Conservation (phyloP, 2,329 filamentous ascomycete genomes). For the Hyphodiscus sp. region DNA sequence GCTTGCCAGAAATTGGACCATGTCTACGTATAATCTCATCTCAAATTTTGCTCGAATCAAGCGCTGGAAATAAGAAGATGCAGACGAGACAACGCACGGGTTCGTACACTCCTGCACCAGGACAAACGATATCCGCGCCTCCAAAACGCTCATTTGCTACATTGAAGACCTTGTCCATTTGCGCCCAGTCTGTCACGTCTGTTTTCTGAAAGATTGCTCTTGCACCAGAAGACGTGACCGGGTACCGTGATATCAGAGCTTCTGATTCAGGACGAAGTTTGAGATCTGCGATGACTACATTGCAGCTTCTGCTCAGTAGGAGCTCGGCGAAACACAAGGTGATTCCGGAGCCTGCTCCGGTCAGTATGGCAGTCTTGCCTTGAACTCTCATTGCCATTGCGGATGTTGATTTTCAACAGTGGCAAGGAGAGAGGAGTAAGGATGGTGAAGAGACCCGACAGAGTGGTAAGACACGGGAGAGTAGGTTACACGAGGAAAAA, state of each 20-base stretch:
- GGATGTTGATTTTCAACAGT: neutral
- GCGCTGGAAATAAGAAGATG: no score
- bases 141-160: conserved; percentile 32
- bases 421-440: neutral
- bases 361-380: conserved; percentile 45
- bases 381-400: conserved; percentile 31
- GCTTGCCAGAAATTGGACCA: conserved; percentile 45
- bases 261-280: conserved; percentile 37
- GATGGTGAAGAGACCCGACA: neutral
- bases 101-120: conserved; percentile 42
- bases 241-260: conserved; percentile 22
- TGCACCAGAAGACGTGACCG: conserved; percentile 6
- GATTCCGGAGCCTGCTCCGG: conserved; percentile 49
- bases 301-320: conserved; percentile 36
- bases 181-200: conserved; percentile 39
- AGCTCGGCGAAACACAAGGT: conserved; percentile 39
- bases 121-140: conserved; percentile 34
- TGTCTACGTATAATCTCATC: conserved; percentile 25
- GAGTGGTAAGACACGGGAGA: neutral
- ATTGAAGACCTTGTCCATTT: conserved; percentile 33
- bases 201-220: conserved; percentile 38
- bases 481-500: neutral
- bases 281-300: conserved; percentile 41
- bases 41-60: neutral
- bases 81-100: conserved; percentile 25